Base-by-base conservation (phyloP, 345 rosid species). In the Dovyalis caffra region DNA sequence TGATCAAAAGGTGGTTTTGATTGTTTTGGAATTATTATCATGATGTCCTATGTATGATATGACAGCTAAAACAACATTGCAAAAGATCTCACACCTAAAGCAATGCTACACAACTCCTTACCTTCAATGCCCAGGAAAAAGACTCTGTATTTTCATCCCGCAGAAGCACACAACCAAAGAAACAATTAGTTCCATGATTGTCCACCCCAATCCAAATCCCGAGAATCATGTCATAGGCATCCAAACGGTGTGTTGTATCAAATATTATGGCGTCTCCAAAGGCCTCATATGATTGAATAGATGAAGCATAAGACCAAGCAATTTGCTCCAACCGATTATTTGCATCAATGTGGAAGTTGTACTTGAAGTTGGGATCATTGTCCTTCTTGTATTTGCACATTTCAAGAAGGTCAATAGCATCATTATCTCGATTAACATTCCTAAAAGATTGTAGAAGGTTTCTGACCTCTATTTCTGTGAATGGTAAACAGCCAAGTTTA, bases 81-180 rank as follows among this genome's bases (percentile, higher is more conserved):
- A 43, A 43, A 57, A 57, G 62, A 57, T 57, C 25, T 16, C 18
- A 10, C 6, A n/a, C 16, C 14, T 16, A 20, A 76, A 9, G 31
- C 23, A 26, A 26, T 53, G 29, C 51, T 58, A 15, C n/a, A 64
- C 31, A 70, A 57, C n/a, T 72, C 70, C 74, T 66, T 82, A 88
- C 90, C 89, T 85, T 84, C 79, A 87, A 70, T n/a, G 87, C 89
- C 92, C 92, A 88, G 12, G 89, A 82, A 77, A 88, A 87, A 23
- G 90, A 88, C 72, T 76, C 85, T 76, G 81, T 47, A 76, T 84
- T 87, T 80, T 88, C 92, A 57, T 87, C 90, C 69, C 85, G 81
- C 63, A 86, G 76, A 79, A 87, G 90, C 63, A 81, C 82, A 71
- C 87, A 85, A 6, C 92, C 81, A 40, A 88, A 84, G 72, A 85